Evolutionary conservation across 768 basidiomycete species (phyloP).

Genomic region (Lactarius psammicola): DNA sequence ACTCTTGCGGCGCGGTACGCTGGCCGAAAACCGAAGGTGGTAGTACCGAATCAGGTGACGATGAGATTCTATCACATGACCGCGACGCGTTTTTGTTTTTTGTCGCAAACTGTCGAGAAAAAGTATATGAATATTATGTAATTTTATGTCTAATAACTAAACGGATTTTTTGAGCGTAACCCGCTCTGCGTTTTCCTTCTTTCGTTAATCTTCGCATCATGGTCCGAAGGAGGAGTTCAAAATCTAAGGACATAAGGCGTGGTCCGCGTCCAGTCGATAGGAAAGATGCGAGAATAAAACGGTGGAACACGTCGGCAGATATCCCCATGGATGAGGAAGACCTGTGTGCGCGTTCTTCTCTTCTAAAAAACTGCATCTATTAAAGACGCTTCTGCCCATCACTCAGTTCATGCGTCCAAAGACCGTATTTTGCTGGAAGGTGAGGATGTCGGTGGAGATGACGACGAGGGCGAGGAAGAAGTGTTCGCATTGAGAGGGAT

Average conservation of each 20-base stretch:
- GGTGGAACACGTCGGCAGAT: constrained; percentile 67
- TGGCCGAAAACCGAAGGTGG: constrained; percentile 66
- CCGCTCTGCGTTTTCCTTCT: neutral
- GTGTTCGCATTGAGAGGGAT: constrained; percentile 74
- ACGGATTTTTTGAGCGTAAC: neutral
- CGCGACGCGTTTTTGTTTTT: neutral
- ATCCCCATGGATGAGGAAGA: constrained; percentile 79
- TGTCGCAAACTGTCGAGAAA: neutral
- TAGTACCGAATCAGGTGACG: constrained; percentile 32
- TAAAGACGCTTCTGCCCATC: neutral
- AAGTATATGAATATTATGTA: neutral
- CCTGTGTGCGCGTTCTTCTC: constrained; percentile 53
- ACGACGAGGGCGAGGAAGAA: constrained; percentile 68
- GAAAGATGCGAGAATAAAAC: constrained; percentile 52
- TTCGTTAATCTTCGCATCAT: constrained; percentile 7
- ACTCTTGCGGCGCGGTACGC: constrained; percentile 67
- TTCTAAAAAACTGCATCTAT: neutral
- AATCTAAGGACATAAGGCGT: constrained; percentile 6
- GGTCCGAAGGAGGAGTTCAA: constrained; percentile 21
- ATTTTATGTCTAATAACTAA: neutral
- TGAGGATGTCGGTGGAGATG: constrained; percentile 48
- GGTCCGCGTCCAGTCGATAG: constrained; percentile 52
- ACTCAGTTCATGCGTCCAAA: constrained; percentile 64
- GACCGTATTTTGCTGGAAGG: constrained; percentile 79
- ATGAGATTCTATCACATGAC: constrained; percentile 1